A percentile compares a stretch with the other conserved stretches of the same genome.
These are phyloP conservation scores for Yamadazyma pseudoaaseri DNA, from an alignment of 1,139 yeast genomes.

Conservation along the genomic window DNA sequence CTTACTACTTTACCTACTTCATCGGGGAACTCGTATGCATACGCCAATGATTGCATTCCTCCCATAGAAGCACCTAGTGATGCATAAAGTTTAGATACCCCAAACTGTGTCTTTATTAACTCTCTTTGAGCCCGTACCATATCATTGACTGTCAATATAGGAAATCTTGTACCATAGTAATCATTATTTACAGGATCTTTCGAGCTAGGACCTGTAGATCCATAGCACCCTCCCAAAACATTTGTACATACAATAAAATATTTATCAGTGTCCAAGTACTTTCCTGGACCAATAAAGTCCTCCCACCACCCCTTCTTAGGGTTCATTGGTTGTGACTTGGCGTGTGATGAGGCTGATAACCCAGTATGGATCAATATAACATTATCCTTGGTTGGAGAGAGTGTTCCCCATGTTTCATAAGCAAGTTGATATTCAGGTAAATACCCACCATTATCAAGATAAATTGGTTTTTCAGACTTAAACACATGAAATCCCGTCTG, in stretches of 20 bases:
- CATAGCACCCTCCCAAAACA: conserved; percentile 92
- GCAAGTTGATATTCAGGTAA: conserved; percentile 78
- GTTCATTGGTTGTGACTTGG: conserved; percentile 76
- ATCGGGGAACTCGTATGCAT: conserved; percentile 79
- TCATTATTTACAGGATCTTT: conserved; percentile 66
- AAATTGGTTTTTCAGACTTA: conserved; percentile 56
- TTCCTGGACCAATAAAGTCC: conserved; percentile 82
- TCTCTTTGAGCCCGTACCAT: conserved; percentile 89
- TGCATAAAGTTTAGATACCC: conserved; percentile 66
- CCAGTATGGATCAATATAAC: conserved; percentile 87
- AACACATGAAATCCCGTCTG: conserved; percentile 66
- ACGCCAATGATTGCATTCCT: conserved; percentile 93
- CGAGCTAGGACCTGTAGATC: conserved; percentile 91
- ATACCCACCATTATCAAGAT: conserved; percentile 79
- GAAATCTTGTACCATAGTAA: conserved; percentile 83
- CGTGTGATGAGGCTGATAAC: conserved; percentile 90
- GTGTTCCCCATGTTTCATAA: conserved; percentile 86
- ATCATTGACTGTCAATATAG: conserved; percentile 80
- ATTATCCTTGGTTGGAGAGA: conserved; percentile 63
- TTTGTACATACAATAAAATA: conserved; percentile 85
- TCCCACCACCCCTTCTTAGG: conserved; percentile 95
- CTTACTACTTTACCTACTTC: conserved; percentile 70
- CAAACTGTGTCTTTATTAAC: conserved; percentile 58
- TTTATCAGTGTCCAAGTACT: conserved; percentile 75
- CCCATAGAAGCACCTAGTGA: conserved; percentile 95